A percentile compares a stretch with the other conserved stretches of the same genome.
Conservation (phyloP, 148 eudicot genomes). For the Silene conica region DNA sequence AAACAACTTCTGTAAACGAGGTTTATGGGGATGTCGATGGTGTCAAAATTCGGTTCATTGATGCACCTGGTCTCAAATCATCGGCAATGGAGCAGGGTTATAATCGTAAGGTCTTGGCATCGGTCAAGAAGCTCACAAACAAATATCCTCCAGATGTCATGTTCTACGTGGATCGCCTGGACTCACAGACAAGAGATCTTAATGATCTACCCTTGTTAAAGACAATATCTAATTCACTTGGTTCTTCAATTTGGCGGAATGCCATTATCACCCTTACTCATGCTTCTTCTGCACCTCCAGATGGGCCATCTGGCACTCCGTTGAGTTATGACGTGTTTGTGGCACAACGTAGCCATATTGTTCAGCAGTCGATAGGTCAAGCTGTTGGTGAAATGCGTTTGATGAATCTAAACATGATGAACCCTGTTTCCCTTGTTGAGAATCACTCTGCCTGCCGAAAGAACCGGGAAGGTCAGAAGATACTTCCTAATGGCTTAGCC, state of each 20-base stretch:
- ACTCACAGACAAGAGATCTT: constrained; percentile 81
- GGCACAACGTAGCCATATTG: constrained; percentile 75
- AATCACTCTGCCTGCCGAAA: constrained; percentile 85
- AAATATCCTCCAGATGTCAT: constrained; percentile 70
- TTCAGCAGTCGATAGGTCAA: constrained; percentile 91
- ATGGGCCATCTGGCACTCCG: constrained; percentile 87
- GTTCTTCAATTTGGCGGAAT: constrained; percentile 73
- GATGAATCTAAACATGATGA: constrained; percentile 86
- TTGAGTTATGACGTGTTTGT: constrained; percentile 86
- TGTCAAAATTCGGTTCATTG: constrained; percentile 71
- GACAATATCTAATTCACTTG: constrained; percentile 68
- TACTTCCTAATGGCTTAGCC: constrained; percentile 90
- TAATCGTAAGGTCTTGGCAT: constrained; percentile 66
- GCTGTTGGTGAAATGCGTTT: constrained; percentile 87
- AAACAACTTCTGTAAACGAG: constrained; percentile 52
- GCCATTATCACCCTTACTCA: constrained; percentile 88
- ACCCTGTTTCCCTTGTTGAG: constrained; percentile 87
- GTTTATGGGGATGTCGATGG: constrained; percentile 67
- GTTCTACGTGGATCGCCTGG: constrained; percentile 85
- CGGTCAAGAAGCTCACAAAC: constrained; percentile 65
- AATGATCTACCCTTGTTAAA: constrained; percentile 75
- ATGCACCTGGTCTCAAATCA: constrained; percentile 84
- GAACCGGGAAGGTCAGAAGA: constrained; percentile 88
- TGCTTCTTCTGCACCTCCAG: constrained; percentile 93
- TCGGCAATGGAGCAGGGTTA: constrained; percentile 72